Conservation (phyloP, 2,329 filamentous ascomycete species). For the Stemphylium beticola region DNA sequence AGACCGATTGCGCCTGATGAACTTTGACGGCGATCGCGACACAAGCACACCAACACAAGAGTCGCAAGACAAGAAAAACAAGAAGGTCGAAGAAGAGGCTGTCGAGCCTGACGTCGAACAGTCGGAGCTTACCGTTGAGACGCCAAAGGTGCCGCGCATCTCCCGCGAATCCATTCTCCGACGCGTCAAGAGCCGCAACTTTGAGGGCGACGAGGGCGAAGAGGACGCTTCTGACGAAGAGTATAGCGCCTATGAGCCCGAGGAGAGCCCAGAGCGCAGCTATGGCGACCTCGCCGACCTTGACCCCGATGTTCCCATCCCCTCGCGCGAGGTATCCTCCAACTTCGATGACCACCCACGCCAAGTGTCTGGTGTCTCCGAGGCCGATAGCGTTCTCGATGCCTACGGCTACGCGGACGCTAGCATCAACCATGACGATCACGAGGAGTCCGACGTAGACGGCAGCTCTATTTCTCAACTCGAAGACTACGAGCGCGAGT, state of each 20-base stretch:
- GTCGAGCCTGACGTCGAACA: constrained; percentile 44
- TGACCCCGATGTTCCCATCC: constrained; percentile 89
- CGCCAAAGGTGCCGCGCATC: constrained; percentile 77
- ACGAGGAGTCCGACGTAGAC: constrained; percentile 64
- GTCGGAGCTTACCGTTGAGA: constrained; percentile 44
- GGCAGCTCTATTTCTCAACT: constrained; percentile 52
- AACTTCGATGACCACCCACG: constrained; percentile 64
- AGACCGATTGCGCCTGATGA: constrained; percentile 86
- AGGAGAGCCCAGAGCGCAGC: constrained; percentile 64
- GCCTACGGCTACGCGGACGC: constrained; percentile 62
- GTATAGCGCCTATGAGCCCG: constrained; percentile 45
- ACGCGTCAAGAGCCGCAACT: constrained; percentile 73
- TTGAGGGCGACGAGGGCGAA: constrained; percentile 64
- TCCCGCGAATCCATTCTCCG: constrained; percentile 92
- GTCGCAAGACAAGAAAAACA: constrained; percentile 35
- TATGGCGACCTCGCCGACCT: constrained; percentile 61
- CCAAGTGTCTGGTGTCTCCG: constrained; percentile 66
- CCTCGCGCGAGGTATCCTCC: constrained; percentile 75
- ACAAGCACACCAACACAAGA: constrained; percentile 47
- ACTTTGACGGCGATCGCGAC: constrained; percentile 66
- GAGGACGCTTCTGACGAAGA: constrained; percentile 36
- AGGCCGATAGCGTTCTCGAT: constrained; percentile 58
- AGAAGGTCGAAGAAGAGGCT: constrained; percentile 19
- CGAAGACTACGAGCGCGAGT: constrained; percentile 53
- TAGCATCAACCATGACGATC: constrained; percentile 64